A percentile compares a stretch with the other conserved stretches of the same genome.
phyloP scores from a whole-genome alignment of 2,329 filamentous ascomycete species.

The Verticillium klebahnii region DNA sequence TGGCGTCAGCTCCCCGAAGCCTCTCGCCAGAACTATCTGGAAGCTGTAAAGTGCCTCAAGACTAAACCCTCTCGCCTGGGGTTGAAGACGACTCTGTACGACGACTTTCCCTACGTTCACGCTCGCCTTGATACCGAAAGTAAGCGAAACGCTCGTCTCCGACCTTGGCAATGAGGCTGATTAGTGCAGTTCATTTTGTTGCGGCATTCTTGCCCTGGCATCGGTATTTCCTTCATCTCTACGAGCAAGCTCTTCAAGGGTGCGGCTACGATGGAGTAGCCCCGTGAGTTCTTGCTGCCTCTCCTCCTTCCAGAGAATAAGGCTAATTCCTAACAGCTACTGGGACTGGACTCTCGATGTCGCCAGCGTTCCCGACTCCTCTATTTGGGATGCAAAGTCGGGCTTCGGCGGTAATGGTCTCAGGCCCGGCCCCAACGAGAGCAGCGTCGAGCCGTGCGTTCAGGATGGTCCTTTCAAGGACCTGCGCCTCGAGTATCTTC shows the following conservation, averaged over 20 bases:
- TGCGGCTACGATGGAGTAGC: constrained; percentile 17
- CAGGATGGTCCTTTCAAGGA: constrained; percentile 19
- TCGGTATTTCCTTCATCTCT: constrained; percentile 25
- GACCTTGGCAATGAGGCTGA: too few species aligned
- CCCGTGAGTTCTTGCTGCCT: background rate
- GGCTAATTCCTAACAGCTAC: constrained; percentile 12
- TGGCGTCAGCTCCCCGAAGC: background rate
- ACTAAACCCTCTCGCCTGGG: constrained; percentile 19
- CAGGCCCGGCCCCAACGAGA: background rate
- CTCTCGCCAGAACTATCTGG: constrained; percentile 15
- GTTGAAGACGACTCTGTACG: constrained; percentile 19
- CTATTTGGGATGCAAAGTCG: constrained; percentile 14
- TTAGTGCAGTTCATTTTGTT: constrained; percentile 19
- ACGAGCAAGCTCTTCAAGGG: constrained; percentile 20
- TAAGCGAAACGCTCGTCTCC: background rate
- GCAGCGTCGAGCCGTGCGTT: constrained; percentile 2
- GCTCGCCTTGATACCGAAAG: constrained; percentile 9
- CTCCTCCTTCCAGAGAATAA: background rate
- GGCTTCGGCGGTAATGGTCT: constrained; percentile 26
- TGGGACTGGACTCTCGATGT: constrained; percentile 30
- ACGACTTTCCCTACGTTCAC: constrained; percentile 26
- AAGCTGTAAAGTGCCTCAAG: constrained; percentile 22
- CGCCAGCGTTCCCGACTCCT: constrained; percentile 15
- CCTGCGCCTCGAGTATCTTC: constrained; percentile 14
- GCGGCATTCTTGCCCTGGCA: constrained; percentile 29